phyloP scores from a whole-genome alignment of 345 rosid genomes.

The Syzygium aqueum region DNA sequence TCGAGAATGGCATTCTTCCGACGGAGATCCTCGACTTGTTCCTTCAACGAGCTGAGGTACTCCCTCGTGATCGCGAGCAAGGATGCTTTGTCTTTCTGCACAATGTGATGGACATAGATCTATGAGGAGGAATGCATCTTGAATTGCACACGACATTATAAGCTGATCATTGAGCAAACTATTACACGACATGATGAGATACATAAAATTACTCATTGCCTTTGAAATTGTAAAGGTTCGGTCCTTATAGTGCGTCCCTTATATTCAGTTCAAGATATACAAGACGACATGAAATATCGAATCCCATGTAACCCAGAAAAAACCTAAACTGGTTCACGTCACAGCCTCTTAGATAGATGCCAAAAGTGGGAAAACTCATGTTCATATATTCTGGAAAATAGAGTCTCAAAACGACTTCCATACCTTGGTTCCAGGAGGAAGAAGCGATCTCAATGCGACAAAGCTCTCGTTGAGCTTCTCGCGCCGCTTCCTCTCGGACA shows the following conservation, averaged over 20 bases:
- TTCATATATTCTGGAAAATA: neutral
- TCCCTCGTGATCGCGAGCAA: constrained; percentile 52
- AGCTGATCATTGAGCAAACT: neutral
- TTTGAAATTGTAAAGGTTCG: neutral
- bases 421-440: constrained; percentile 85
- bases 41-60: constrained; percentile 31
- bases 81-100: constrained; percentile 69
- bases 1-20: constrained; percentile 35
- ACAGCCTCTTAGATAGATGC: no score
- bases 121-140: neutral
- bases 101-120: neutral
- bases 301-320: neutral
- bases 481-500: constrained; percentile 78
- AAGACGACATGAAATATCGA: neutral
- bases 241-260: neutral
- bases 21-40: constrained; percentile 42
- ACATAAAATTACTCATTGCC: neutral
- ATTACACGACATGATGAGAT: neutral
- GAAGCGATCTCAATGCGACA: constrained; percentile 52
- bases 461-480: constrained; percentile 90
- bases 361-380: neutral
- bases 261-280: neutral
- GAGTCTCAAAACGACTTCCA: neutral
- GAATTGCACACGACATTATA: neutral
- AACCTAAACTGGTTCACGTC: neutral